Evolutionary conservation across 352 stramenopile genomes (phyloP), one percentile per base, ranked within the genome.

Genomic region (Phytophthora citricola): DNA sequence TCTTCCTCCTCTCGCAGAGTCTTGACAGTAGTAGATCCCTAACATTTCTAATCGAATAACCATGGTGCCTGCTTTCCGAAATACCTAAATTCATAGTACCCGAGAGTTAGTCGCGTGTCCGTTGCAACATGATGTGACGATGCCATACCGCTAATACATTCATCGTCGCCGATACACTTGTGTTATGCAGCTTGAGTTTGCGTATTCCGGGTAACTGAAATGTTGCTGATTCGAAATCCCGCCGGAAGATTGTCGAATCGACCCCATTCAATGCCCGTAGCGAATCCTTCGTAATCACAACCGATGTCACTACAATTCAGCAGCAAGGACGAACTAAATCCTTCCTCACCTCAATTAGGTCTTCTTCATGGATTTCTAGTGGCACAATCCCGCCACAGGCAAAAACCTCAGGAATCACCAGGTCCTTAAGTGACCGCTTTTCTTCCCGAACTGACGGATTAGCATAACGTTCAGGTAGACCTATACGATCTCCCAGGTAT

Each of bases 31-130:
- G 47, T 87, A 93, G 5, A 79, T 75, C 27, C 73, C 80, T 45
- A 93, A 15, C 24, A 83, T 73, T 36, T 93, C 85, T 45, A 93
- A 66, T n/a, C 85, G 73, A 51, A 93, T 59, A 48, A 89, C 64
- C 2, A 66, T 64, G 9, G 81, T 87, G 6, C 85, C 85, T 22
- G 83, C 72, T 64, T 73, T 55, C 49, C 73, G 67, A 56, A 93
- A 89, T 22, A 71, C 51, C 80, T 89, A 44, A 26, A 40, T 29
- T 60, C 24, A 27, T 2, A 20, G 17, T 34, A 52, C 46, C 12
- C 1, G 31, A 9, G 20, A 47, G 26, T 57, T 4, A 59, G 34
- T 24, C 38, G 20, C 10, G 49, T 34, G 12, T 34, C 36, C 3
- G 20, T 54, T 39, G 3, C 3, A 40, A 5, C 24, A 43, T 15